A percentile compares a stretch with the other conserved stretches of the same genome.
These are phyloP conservation scores for Veloboletus limbatus DNA, from an alignment of 1,284 basidiomycete species.

Conservation along the genomic window DNA sequence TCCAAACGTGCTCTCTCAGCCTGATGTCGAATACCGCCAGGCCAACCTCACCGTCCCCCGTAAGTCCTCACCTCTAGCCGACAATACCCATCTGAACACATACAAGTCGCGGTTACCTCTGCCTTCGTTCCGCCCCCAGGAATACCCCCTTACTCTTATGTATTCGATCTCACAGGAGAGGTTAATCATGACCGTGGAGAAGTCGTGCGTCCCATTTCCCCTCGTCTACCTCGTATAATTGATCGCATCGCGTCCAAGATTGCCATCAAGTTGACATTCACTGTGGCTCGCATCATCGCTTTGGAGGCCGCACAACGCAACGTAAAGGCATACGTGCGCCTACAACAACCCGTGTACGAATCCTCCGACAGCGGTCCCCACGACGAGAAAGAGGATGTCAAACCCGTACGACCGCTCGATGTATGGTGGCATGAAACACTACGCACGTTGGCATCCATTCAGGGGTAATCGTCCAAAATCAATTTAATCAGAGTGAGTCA, in stretches of 20 bases:
- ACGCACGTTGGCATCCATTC: conserved; percentile 71
- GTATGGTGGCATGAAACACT: conserved; percentile 90
- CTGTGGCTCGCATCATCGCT: conserved; percentile 67
- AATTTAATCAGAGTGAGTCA: background rate
- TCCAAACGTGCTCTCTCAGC: conserved; percentile 61
- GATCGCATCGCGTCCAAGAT: conserved; percentile 43
- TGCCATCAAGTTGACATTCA: conserved; percentile 77
- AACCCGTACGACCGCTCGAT: conserved; percentile 71
- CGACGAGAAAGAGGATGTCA: conserved; percentile 72
- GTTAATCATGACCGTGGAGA: conserved; percentile 76
- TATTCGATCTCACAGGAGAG: conserved; percentile 84
- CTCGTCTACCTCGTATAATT: conserved; percentile 2
- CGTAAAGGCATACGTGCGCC: conserved; percentile 74
- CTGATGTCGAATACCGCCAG: conserved; percentile 79
- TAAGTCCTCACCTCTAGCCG: conserved; percentile 36
- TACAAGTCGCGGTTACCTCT: conserved; percentile 58
- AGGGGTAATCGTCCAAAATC: conserved; percentile 44
- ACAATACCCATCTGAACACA: conserved; percentile 5
- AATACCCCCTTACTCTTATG: conserved; percentile 62
- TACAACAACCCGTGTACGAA: conserved; percentile 83
- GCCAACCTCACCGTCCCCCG: conserved; percentile 73
- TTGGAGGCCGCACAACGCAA: conserved; percentile 63
- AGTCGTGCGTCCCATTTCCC: conserved; percentile 45
- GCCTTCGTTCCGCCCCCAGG: conserved; percentile 70
- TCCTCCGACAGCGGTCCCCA: conserved; percentile 65